These are phyloP conservation scores for Nitzschia palea DNA, from an alignment of 108 stramenopile species.

Conservation along the genomic window DNA sequence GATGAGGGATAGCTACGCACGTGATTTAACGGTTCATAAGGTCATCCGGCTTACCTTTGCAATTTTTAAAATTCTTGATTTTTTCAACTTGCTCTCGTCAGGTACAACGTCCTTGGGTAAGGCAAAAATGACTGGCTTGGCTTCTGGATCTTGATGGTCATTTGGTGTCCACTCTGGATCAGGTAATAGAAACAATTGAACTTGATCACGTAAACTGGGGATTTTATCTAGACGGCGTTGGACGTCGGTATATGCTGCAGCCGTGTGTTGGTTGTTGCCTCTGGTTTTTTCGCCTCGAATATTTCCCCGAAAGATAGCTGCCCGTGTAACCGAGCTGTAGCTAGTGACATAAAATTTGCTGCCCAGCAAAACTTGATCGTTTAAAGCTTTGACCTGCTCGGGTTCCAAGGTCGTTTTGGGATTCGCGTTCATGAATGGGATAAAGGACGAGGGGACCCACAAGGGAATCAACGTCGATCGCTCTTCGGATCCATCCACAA, in stretches of 20 bases:
- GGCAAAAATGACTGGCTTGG: slow-evolving; percentile 65
- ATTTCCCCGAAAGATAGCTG: slow-evolving; percentile 73
- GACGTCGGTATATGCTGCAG: slow-evolving; percentile 45
- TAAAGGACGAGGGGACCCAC: slow-evolving; percentile 64
- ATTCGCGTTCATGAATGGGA: slow-evolving; percentile 49
- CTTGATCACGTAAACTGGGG: slow-evolving; percentile 33
- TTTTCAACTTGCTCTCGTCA: slow-evolving; percentile 46
- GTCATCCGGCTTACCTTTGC: slow-evolving; percentile 32
- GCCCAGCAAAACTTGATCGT: slow-evolving; percentile 51
- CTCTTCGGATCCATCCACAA: slow-evolving; percentile 4
- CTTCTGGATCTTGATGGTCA: slow-evolving; percentile 12
- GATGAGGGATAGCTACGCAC: background rate
- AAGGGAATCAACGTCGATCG: slow-evolving; percentile 50
- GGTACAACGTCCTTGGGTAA: slow-evolving; percentile 50
- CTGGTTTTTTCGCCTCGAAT: slow-evolving; percentile 13
- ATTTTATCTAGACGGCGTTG: slow-evolving; percentile 35
- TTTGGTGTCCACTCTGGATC: slow-evolving; percentile 57
- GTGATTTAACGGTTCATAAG: background rate
- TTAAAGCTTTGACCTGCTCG: slow-evolving; percentile 47
- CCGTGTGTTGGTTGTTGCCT: slow-evolving; percentile 7
- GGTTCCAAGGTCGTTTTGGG: slow-evolving; percentile 27
- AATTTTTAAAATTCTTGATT: slow-evolving; percentile 21
- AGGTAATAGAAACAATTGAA: slow-evolving; percentile 66
- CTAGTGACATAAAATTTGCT: slow-evolving; percentile 58
- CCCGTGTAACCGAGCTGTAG: slow-evolving; percentile 52